Conservation (phyloP, 2,329 filamentous ascomycete species). For the Ophiocordyceps camponoti-saundersi region DNA sequence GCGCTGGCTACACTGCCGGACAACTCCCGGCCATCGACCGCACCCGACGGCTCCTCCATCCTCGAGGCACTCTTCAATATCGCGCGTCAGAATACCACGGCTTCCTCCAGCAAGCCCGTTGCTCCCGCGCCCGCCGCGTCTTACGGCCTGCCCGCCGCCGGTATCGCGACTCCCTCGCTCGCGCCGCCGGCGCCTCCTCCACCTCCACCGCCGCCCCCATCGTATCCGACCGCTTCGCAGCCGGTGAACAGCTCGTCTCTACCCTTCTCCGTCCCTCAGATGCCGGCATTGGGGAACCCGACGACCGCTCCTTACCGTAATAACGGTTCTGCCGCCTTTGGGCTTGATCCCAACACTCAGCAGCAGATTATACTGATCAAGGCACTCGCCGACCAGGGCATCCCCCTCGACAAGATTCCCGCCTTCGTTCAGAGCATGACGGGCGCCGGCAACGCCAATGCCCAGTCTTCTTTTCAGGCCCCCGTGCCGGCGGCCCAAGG, state of each 20-base stretch:
- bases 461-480: conserved; percentile 18
- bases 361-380: conserved; percentile 62
- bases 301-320: conserved; percentile 7
- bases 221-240: conserved; percentile 28
- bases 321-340: conserved; percentile 10
- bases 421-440: conserved; percentile 37
- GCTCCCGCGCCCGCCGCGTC: conserved; percentile 25
- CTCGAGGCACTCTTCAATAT: conserved; percentile 68
- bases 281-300: conserved; percentile 17
- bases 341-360: conserved; percentile 39
- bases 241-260: conserved; percentile 41
- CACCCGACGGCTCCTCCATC: conserved; percentile 39
- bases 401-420: conserved; percentile 63
- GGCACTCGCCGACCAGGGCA: conserved; percentile 55
- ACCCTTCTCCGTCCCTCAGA: conserved; percentile 20
- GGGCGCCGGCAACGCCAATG: conserved; percentile 14
- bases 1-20: conserved; percentile 21
- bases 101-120: conserved; percentile 18
- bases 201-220: conserved; percentile 10
- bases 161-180: conserved; percentile 12
- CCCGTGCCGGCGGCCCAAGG: conserved; percentile 24
- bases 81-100: conserved; percentile 51
- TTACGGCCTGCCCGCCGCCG: conserved; percentile 17
- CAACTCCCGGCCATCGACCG: conserved; percentile 15
- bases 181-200: conserved; percentile 12